Evolutionary conservation across 768 basidiomycete species (phyloP).

Genomic region (Lactifluus echinatus): DNA sequence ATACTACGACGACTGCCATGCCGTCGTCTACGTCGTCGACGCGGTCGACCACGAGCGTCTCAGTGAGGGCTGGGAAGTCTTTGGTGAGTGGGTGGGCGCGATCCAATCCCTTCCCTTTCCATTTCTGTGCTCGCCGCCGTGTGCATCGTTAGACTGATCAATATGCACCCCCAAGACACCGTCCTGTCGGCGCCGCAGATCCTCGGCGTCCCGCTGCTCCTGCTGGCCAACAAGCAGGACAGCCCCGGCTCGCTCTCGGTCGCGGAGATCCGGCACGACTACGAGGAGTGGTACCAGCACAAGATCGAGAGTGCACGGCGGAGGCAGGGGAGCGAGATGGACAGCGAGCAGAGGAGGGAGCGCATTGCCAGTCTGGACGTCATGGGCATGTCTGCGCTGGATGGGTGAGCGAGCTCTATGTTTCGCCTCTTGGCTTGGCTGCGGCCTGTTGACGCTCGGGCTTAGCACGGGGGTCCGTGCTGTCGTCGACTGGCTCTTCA

Average conservation of each 20-base stretch:
- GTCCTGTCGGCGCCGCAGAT: slow-evolving; percentile 88
- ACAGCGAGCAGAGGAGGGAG: slow-evolving; percentile 26
- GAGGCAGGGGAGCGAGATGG: slow-evolving; percentile 33
- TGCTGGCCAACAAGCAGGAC: slow-evolving; percentile 97
- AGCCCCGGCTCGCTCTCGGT: slow-evolving; percentile 70
- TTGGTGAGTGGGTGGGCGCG: no score
- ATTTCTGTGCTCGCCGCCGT: no score
- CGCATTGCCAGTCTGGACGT: slow-evolving; percentile 47
- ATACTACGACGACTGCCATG: slow-evolving; percentile 96
- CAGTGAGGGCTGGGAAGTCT: slow-evolving; percentile 94
- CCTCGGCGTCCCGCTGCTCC: slow-evolving; percentile 79
- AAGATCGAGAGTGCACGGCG: slow-evolving; percentile 59
- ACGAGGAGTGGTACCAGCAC: slow-evolving; percentile 78
- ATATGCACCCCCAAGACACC: slow-evolving; percentile 39
- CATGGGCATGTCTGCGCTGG: slow-evolving; percentile 83
- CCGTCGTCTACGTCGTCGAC: slow-evolving; percentile 92
- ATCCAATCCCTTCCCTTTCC: slow-evolving; percentile 9
- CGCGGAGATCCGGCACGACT: slow-evolving; percentile 83
- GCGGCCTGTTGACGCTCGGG: neutral
- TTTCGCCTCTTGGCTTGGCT: neutral
- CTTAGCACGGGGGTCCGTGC: slow-evolving; percentile 78
- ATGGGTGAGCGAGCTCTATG: slow-evolving; percentile 53
- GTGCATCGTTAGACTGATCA: no score
- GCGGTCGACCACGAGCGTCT: slow-evolving; percentile 84
- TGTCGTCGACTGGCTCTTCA: slow-evolving; percentile 91